Evolutionary conservation across 805 yeast species (phyloP).

Genomic region (Pichia nanzhaoensis): DNA sequence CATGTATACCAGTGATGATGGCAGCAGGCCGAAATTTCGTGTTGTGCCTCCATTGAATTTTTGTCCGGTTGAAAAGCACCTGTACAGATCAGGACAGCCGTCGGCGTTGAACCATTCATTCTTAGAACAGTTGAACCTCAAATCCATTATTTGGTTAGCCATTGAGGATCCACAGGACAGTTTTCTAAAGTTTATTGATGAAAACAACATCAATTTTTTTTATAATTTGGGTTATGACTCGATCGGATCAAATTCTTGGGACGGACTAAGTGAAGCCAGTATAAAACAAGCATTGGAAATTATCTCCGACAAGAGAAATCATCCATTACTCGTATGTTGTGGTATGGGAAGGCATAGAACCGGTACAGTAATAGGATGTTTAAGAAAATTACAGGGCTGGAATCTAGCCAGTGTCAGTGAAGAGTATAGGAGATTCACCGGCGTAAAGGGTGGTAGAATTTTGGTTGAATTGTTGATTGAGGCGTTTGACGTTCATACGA

Average conservation of each 20-base stretch:
- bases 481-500: conserved; percentile 45
- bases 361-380: conserved; percentile 93
- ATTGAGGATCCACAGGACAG: conserved; percentile 93
- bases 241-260: conserved; percentile 76
- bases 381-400: conserved; percentile 94
- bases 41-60: conserved; percentile 93
- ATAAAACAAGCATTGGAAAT: conserved; percentile 74
- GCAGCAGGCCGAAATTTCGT: conserved; percentile 42
- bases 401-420: conserved; percentile 88
- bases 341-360: conserved; percentile 99
- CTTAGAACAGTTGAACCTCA: conserved; percentile 61
- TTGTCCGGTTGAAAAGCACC: conserved; percentile 84
- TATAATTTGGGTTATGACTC: conserved; percentile 66
- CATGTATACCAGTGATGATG: neutral
- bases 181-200: conserved; percentile 73
- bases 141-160: conserved; percentile 88
- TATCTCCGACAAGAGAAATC: conserved; percentile 63
- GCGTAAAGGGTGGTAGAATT: conserved; percentile 86
- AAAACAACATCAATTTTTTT: conserved; percentile 64
- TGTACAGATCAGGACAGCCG: conserved; percentile 93
- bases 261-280: conserved; percentile 78
- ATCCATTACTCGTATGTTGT: conserved; percentile 87
- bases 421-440: conserved; percentile 91
- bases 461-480: conserved; percentile 88
- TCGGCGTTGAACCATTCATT: conserved; percentile 89